Evolutionary conservation across 2,329 filamentous ascomycete species (phyloP).

Genomic region (Talaromyces amestolkiae): DNA sequence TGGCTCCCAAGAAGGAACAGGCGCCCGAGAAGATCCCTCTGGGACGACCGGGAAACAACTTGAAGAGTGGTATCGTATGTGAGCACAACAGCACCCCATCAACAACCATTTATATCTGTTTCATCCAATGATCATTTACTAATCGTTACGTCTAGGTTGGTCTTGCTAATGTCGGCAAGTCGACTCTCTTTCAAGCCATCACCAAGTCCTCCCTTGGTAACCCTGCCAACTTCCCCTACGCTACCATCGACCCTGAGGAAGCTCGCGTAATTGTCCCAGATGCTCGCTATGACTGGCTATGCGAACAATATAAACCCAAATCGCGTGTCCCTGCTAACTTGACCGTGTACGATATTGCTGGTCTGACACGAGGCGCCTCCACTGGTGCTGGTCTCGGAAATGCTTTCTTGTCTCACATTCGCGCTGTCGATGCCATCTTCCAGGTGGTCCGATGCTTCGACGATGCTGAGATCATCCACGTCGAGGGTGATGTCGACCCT

Average conservation of each 20-base stretch:
- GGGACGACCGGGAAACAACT: conserved; percentile 92
- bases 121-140: conserved; percentile 19
- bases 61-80: conserved; percentile 98
- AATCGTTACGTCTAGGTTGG: conserved; percentile 65
- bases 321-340: conserved; percentile 94
- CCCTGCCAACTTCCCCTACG: conserved; percentile 98
- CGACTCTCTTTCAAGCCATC: conserved; percentile 98
- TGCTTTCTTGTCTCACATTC: conserved; percentile 96
- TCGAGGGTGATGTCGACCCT: conserved; percentile 97
- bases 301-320: conserved; percentile 96
- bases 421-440: conserved; percentile 96
- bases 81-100: conserved; percentile 41
- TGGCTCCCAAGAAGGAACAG: conserved; percentile 92
- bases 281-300: conserved; percentile 92
- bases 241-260: conserved; percentile 98
- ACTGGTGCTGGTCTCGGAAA: conserved; percentile 97
- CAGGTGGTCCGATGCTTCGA: conserved; percentile 97
- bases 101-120: neutral
- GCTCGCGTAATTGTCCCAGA: conserved; percentile 96
- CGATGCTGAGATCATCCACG: conserved; percentile 98
- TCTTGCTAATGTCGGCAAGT: conserved; percentile 98
- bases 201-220: conserved; percentile 97
- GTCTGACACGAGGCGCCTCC: conserved; percentile 90
- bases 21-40: conserved; percentile 95
- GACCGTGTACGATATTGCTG: conserved; percentile 98